Evolutionary conservation across 345 rosid species (phyloP), one percentile per base, ranked within the genome.

Genomic region (Hibiscus syriacus): DNA sequence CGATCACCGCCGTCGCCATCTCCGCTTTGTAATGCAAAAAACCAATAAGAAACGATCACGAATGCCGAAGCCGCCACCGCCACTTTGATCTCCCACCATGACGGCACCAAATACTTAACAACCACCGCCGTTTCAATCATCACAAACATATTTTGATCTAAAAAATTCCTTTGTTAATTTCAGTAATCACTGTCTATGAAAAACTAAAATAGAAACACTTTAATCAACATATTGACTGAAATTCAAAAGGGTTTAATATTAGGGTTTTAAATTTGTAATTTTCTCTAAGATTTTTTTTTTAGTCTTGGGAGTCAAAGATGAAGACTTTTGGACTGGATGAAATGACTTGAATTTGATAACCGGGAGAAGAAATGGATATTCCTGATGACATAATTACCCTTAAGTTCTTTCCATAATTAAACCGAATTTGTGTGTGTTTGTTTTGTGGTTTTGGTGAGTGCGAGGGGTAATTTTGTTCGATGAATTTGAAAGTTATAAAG

Each of bases 41-140:
- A 83, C 83, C 96, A 85, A 68, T 79, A 87, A 11, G 90, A 80
- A 20, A 55, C 76, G 76, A 86, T 83, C 62, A 86, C 76, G 70
- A 87, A 87, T 13, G 77, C 48, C 22, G 92, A 82, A 43, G 94
- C 90, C 5, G 81, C 91, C 64, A 89, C 67, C 19, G 87, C 80
- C 36, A 94, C 92, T 71, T 86, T 67, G 74, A 90, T 59, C 86
- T 94, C 97, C 99, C 97, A 93, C 86, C 84, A 76, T 3, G 97
- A 89, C 43, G 95, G 99, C 50, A 90, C 60, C 76, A 93, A 76
- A 61, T 83, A 71, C 64, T 76, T 87, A 84, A 64, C 14, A 62
- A 77, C 63, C 29, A 59, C 71, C 70, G 74, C 78, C 78, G 76
- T 68, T 50, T 77, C 83, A 46, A 83, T 68, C 83, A 73, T 64